Base-by-base conservation (phyloP, 2,329 filamentous ascomycete genomes). In the Pochonia chlamydosporia region DNA sequence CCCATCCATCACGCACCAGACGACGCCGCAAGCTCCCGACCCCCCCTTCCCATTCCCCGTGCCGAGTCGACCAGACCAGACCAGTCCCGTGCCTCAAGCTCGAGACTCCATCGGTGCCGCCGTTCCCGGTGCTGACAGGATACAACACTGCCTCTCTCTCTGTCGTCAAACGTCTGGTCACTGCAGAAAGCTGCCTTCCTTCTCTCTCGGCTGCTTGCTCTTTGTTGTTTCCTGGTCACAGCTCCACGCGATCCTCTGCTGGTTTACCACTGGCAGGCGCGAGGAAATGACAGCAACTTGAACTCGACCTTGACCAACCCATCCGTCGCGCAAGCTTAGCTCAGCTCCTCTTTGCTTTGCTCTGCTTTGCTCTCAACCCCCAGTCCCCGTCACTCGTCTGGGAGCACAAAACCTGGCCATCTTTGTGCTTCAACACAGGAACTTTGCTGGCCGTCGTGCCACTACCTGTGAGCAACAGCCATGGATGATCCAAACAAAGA, bases 401-500 rank as follows among this genome's bases (percentile, higher is more conserved):
- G 35, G 18, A 39, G 18, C 7, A 23, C 35, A 39, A 23, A 18
- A 7, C 14, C 18, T 7, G 30, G 30, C 28, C 39, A 36, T 42
- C 39, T 14, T 44, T 40, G 42, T 24, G 40, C 30, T 24, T 43
- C 46, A 30, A 21, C 42, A 41, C 43, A 21, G 40, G 37, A 45
- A 47, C 46, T 30, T 42, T 44, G 30, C 31, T 49, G 51, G 41
- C 46, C 42, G 23, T 16, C 18, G 49, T 43, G 44, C 44, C 44
- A 37, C 30, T 24, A n/a, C 30, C 40, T 37, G 23, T 48, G 31
- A 56, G n/a, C n/a, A n/a, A n/a, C n/a, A n/a, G 59, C 46, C 57
- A 78, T 78, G 75, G 74, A 76, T 60, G 63, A 70, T 30, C 60
- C 66, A 35, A 54, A 55, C 40, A 57, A 57, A 48, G 63, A 63